A percentile compares a stretch with the other conserved stretches of the same genome.
Conservation (phyloP, 2,329 filamentous ascomycete species). For the Ampelomyces quisqualis region DNA sequence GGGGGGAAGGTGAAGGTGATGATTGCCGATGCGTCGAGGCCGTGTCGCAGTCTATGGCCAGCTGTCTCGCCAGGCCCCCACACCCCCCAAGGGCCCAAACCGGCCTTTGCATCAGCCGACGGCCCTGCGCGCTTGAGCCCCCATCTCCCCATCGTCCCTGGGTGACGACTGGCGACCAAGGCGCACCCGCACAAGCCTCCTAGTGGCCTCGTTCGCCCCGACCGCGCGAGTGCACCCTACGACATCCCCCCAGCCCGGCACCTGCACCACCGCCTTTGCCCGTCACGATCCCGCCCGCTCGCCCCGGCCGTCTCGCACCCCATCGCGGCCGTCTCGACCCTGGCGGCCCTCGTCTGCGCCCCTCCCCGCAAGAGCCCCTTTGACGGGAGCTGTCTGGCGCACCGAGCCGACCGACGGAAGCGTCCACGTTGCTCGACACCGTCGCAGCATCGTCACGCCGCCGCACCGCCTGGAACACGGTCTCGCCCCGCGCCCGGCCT, state of each 20-base stretch:
- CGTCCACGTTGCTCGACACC: conserved; percentile 20
- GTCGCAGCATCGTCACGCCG: conserved; percentile 25
- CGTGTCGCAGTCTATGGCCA: too few species aligned
- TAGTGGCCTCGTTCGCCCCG: too few species aligned
- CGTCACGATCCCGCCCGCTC: conserved; percentile 8
- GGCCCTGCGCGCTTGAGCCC: too few species aligned
- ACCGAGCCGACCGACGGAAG: conserved; percentile 26
- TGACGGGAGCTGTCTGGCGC: conserved; percentile 20
- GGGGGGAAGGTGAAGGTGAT: too few species aligned
- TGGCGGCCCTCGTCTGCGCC: conserved; percentile 9
- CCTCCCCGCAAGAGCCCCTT: conserved; percentile 16
- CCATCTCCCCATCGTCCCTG: too few species aligned
- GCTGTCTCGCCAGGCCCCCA: too few species aligned
- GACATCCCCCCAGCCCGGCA: not conserved
- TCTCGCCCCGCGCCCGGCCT: conserved; percentile 17
- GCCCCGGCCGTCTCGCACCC: not conserved
- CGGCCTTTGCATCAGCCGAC: too few species aligned
- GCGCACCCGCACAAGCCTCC: too few species aligned
- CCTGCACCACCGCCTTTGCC: conserved; percentile 7
- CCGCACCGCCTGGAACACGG: conserved; percentile 20
- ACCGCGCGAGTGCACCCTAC: too few species aligned
- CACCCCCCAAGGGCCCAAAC: too few species aligned
- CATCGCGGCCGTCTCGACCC: conserved; percentile 6
- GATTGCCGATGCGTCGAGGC: too few species aligned
- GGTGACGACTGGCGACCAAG: too few species aligned